These are phyloP conservation scores for Asterella californica DNA, from an alignment of 225 moss, liverwort and hornwort genomes.

Conservation along the genomic window DNA sequence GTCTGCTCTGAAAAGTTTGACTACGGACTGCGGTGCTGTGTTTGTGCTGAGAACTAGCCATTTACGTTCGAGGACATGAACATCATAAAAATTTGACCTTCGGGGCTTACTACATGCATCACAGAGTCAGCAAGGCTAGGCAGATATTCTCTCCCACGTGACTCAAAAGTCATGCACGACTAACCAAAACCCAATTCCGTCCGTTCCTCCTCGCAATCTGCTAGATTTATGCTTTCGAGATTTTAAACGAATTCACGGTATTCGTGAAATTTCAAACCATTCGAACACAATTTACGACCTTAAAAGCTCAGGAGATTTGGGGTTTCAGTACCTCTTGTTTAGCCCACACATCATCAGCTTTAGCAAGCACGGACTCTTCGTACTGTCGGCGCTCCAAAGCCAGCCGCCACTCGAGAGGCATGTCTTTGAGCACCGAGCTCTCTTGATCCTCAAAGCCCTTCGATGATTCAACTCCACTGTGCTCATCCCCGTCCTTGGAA, in stretches of 20 bases:
- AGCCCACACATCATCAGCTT: slow-evolving; percentile 40
- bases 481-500: slow-evolving; percentile 20
- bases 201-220: too few relatives aligned
- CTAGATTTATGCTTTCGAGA: not conserved
- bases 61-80: not conserved
- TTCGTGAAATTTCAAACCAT: not conserved
- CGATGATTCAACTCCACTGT: slow-evolving; percentile 17
- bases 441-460: slow-evolving; percentile 19
- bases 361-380: slow-evolving; percentile 44
- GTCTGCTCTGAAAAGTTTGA: too few relatives aligned
- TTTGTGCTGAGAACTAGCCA: not conserved
- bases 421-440: slow-evolving; percentile 19
- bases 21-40: too few relatives aligned
- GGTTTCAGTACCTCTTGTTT: slow-evolving; percentile 40
- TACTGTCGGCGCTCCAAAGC: slow-evolving; percentile 39
- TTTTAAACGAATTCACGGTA: not conserved
- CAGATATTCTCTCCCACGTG: too few relatives aligned
- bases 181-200: too few relatives aligned
- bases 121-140: too few relatives aligned
- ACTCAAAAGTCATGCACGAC: too few relatives aligned
- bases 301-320: not conserved
- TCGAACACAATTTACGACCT: not conserved
- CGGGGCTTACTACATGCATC: too few relatives aligned
- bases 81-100: too few relatives aligned
- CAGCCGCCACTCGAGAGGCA: slow-evolving; percentile 35